Base-by-base conservation (phyloP, 1,284 basidiomycete genomes). In the Rhodofomes roseus region DNA sequence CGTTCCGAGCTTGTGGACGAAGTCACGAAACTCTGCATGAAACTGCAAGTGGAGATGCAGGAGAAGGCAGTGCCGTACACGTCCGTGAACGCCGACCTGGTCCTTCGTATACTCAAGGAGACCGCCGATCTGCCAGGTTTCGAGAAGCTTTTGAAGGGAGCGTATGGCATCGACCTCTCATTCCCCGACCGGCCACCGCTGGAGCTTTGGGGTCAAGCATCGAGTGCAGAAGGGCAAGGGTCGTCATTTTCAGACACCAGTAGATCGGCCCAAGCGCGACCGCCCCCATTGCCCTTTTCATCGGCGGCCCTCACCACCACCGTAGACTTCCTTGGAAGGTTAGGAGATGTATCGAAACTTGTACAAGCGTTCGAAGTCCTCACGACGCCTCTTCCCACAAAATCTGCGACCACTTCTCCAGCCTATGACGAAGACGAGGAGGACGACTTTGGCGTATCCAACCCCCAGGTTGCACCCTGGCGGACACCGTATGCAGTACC, bases 311-410 rank as follows among this genome's bases (percentile, higher is more conserved):
- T 92, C 39, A 92, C 92, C 69, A 89, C 84, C 14, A 82, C 83
- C 51, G 73, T 92, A 61, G 87, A 91, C 61, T 80, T 84, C 65
- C 78, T 90, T 5, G 90, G 89, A 8, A 79, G 79, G 11, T 65
- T 78, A 16, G 79, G 82, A 11, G 73, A 85, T 59, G 70, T 89
- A 54, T 84, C 87, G 2, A 85, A 83, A 66, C 80, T 92, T 69
- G 79, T 92, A 1, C 82, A 85, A 65, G 78, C 84, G 0, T 93
- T 92, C 66, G 90, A 92, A 66, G 85, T 89, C 23, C 80, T 92
- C 61, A 89, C 89, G 0, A 79, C 82, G 50, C 88, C 89, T 14
- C 78, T 92, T 25, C 85, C 83, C 3, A 66, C 68, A 74, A 40
- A 55, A 3, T 48, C 54, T 66, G 74, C 66, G 74, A 48, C 36